Conservation (phyloP, 2,329 filamentous ascomycete species). For the Macrophomina tecta region DNA sequence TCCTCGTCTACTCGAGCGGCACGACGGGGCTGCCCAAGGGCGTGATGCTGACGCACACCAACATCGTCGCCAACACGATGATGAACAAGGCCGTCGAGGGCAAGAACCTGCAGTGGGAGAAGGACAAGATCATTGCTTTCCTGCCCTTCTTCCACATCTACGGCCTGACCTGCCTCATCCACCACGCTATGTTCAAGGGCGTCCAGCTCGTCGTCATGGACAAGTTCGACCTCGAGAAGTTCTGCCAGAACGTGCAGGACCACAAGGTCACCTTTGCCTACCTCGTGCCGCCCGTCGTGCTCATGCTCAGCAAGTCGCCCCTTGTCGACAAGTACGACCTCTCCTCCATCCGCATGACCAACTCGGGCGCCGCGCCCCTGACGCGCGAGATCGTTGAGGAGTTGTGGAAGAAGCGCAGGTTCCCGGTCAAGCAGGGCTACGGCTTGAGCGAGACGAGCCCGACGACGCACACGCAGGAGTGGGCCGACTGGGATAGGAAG, state of each 20-base stretch:
- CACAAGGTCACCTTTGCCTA: conserved; percentile 78
- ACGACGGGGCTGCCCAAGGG: conserved; percentile 93
- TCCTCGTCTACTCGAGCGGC: conserved; percentile 86
- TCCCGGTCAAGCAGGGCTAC: conserved; percentile 91
- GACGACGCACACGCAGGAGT: conserved; percentile 74
- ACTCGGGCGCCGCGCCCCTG: conserved; percentile 84
- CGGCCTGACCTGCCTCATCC: conserved; percentile 75
- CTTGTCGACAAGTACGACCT: conserved; percentile 81
- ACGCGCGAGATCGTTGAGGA: conserved; percentile 79
- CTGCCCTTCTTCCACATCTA: conserved; percentile 94
- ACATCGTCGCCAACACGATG: conserved; percentile 75
- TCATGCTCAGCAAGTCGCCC: conserved; percentile 81
- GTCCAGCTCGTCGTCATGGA: conserved; percentile 73
- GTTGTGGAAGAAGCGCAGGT: conserved; percentile 73
- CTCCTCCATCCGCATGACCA: conserved; percentile 78
- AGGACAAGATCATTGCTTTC: conserved; percentile 78
- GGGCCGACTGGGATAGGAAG: conserved; percentile 76
- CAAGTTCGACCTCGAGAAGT: conserved; percentile 81
- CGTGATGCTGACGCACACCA: conserved; percentile 82
- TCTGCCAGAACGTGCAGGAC: conserved; percentile 77
- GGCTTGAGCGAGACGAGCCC: conserved; percentile 88
- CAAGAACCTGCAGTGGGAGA: conserved; percentile 62
- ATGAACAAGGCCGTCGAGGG: conserved; percentile 48
- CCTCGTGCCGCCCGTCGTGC: conserved; percentile 82
- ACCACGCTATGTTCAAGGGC: conserved; percentile 70